phyloP scores from a whole-genome alignment of 2,329 filamentous ascomycete species.

The Gliomastix tumulicola region DNA sequence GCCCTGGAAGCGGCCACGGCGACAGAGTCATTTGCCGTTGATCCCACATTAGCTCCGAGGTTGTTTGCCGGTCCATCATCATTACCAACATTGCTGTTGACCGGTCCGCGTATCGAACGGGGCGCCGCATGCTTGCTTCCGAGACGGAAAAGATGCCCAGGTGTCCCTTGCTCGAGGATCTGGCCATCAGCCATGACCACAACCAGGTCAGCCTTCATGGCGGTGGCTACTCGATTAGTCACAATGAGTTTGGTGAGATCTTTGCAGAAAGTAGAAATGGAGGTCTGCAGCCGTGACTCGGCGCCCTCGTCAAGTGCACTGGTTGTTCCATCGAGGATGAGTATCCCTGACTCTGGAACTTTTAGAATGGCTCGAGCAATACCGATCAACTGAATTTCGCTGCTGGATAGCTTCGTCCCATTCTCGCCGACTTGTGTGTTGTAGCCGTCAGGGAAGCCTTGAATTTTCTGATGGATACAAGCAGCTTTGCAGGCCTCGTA shows the following conservation, averaged over 20 bases:
- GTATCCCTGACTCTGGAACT: conserved; percentile 64
- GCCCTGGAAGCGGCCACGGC: too few relatives aligned
- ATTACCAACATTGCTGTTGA: too few relatives aligned
- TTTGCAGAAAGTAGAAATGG: conserved; percentile 49
- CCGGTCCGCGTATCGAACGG: too few relatives aligned
- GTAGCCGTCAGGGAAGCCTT: conserved; percentile 44
- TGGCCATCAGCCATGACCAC: conserved; percentile 57
- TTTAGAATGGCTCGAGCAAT: conserved; percentile 69
- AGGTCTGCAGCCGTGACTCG: conserved; percentile 59
- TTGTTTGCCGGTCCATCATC: too few relatives aligned
- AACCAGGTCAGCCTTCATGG: conserved; percentile 62
- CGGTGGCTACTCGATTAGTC: conserved; percentile 63
- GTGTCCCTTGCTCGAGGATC: conserved; percentile 57
- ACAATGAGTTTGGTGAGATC: conserved; percentile 62
- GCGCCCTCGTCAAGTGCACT: conserved; percentile 68
- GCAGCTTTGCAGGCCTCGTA: conserved; percentile 47
- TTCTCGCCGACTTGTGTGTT: conserved; percentile 43
- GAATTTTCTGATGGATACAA: conserved; percentile 51
- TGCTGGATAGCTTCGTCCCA: conserved; percentile 56
- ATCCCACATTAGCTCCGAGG: too few relatives aligned
- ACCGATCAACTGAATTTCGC: conserved; percentile 59
- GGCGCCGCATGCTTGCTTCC: too few relatives aligned
- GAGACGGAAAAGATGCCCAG: too few relatives aligned
- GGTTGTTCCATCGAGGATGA: conserved; percentile 74
- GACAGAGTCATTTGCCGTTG: too few relatives aligned